Evolutionary conservation across 352 stramenopile genomes (phyloP), one percentile per base, ranked within the genome.

Genomic region (Globisporangium sylvaticum): DNA sequence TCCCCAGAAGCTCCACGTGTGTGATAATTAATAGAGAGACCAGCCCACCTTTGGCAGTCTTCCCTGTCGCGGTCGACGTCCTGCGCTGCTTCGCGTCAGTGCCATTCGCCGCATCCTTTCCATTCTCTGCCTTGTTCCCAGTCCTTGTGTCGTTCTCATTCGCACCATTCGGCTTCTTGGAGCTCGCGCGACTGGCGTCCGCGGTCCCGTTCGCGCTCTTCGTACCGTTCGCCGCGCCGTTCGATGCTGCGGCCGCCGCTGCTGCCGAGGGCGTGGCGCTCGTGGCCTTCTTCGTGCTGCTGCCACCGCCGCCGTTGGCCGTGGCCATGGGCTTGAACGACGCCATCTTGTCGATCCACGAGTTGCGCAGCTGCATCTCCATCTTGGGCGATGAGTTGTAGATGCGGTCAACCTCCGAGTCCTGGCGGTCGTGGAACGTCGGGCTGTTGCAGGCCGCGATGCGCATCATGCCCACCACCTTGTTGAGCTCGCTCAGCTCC

Each of bases 341-440:
- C 59, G 84, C 78, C 76, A 94, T 89, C 75, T 90, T 89, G 69
- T 96, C 88, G 68, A 96, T 92, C 88, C 88, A 96, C 64, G 88
- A 96, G 64, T 92, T 92, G 60, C 84, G 88, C 71, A 94, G 66
- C 69, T 94, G 84, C 67, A 87, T 80, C 65, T 94, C 88, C 78
- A 94, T 91, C 66, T 96, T 96, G 20, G 88, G 88, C 61, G 88
- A 96, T 65, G 87, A 93, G 68, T 94, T 96, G 76, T 91, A 96
- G 69, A 96, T 94, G 56, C 87, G 87, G 59, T 96, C 88, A 31
- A 96, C 87, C 75, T 96, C 88, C 65, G 88, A 96, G 81, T 96
- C 88, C 70, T 94, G 87, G 0, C 88, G 88, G 74, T 96, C 88
- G 67, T 96, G 88, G 75, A 96, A 96, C 44, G 84, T 93, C 18